Conservation (phyloP, 805 yeast species). For the Tetrapisispora arboricola region DNA sequence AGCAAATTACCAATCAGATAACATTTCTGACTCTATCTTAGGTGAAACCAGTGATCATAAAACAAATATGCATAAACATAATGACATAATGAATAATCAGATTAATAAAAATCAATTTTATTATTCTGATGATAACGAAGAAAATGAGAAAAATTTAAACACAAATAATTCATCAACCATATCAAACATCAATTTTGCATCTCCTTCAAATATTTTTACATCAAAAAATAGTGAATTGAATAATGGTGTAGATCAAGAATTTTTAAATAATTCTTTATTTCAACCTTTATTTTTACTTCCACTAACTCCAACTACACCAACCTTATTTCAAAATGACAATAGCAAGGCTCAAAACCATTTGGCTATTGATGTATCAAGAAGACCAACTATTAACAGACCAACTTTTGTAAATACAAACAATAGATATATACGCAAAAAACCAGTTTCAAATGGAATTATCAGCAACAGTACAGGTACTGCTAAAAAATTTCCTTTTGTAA, state of each 20-base stretch:
- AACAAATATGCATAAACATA: slow-evolving; percentile 2
- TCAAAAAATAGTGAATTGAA: not conserved
- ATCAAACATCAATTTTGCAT: slow-evolving; percentile 18
- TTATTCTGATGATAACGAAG: slow-evolving; percentile 2
- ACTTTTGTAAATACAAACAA: slow-evolving; percentile 2
- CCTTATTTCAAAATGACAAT: slow-evolving; percentile 5
- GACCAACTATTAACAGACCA: not conserved
- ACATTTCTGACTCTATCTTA: not conserved
- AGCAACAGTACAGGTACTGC: not conserved
- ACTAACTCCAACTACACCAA: slow-evolving; percentile 19
- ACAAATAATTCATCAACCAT: slow-evolving; percentile 10
- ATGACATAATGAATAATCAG: slow-evolving; percentile 2
- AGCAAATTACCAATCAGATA: slow-evolving; percentile 4
- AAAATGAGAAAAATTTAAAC: not conserved
- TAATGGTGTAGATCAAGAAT: not conserved
- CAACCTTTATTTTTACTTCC: slow-evolving; percentile 14
- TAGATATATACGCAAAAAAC: slow-evolving; percentile 3
- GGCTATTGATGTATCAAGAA: not conserved
- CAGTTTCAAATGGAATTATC: not conserved
- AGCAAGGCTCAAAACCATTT: not conserved
- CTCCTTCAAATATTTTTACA: slow-evolving; percentile 6
- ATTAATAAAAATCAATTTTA: slow-evolving; percentile 2
- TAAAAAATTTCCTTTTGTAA: slow-evolving; percentile 4
- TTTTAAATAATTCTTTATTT: slow-evolving; percentile 3
- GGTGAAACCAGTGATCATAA: not conserved